These are phyloP conservation scores for Amborella trichopoda DNA, from an alignment of 164 flowering plant genomes.

Conservation along the genomic window DNA sequence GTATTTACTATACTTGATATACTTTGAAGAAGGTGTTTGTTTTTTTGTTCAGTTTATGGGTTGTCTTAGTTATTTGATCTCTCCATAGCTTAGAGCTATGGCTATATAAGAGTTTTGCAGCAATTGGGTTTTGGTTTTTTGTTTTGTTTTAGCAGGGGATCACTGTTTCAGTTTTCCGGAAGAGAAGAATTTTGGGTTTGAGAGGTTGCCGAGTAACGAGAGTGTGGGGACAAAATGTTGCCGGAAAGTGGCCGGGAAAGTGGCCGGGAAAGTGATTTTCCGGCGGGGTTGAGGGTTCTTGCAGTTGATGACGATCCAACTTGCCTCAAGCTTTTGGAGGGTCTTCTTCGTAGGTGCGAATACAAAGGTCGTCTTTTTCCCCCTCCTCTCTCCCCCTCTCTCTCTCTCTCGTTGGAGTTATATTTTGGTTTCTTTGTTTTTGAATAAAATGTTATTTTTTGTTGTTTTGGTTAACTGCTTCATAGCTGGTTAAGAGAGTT, in stretches of 20 bases:
- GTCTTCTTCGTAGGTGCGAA: constrained; percentile 14
- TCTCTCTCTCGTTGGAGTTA: neutral
- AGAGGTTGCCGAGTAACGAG: neutral
- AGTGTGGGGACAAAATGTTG: constrained; percentile 1
- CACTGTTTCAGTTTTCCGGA: too few relatives aligned
- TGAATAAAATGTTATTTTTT: neutral
- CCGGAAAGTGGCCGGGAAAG: too few relatives aligned
- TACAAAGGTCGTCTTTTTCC: constrained; percentile 13
- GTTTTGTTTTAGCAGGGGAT: too few relatives aligned
- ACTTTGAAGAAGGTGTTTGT: too few relatives aligned
- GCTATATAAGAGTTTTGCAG: neutral
- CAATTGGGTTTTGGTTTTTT: neutral
- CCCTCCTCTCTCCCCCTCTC: neutral
- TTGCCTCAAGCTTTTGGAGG: constrained; percentile 11
- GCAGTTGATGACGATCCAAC: constrained; percentile 14
- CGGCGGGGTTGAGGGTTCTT: constrained; percentile 20
- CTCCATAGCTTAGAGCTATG: neutral
- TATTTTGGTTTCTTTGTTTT: neutral
- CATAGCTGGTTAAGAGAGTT: neutral
- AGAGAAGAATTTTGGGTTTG: neutral
- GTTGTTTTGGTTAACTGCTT: neutral
- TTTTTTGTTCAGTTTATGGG: too few relatives aligned
- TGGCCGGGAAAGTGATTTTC: constrained; percentile 8
- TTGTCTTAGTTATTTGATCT: neutral
- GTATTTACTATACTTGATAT: too few relatives aligned